A percentile compares a stretch with the other conserved stretches of the same genome.
These are phyloP conservation scores for Barnettozyma californica DNA, from an alignment of 805 yeast genomes.

Conservation along the genomic window DNA sequence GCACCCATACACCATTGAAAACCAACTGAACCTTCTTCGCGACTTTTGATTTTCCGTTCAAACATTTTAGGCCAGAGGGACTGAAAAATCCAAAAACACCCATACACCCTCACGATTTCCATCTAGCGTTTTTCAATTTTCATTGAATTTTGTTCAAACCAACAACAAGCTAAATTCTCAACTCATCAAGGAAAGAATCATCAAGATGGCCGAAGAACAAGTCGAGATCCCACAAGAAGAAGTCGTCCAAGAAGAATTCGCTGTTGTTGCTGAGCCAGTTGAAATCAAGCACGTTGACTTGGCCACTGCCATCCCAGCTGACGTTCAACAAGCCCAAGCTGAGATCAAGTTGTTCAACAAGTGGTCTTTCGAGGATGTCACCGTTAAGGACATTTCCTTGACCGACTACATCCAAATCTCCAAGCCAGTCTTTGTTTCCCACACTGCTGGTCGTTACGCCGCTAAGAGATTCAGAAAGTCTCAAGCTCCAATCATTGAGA, in stretches of 20 bases:
- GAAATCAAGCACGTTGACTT: slow-evolving; percentile 75
- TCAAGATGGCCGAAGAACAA: slow-evolving; percentile 77
- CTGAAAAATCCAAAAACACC: neutral
- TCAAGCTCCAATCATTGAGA: slow-evolving; percentile 98
- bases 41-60: neutral
- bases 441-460: slow-evolving; percentile 99
- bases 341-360: slow-evolving; percentile 98
- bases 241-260: slow-evolving; percentile 51
- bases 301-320: slow-evolving; percentile 96
- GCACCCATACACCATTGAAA: neutral
- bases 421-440: slow-evolving; percentile 95
- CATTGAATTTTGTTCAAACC: slow-evolving; percentile 2
- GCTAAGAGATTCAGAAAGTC: slow-evolving; percentile 99
- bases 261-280: slow-evolving; percentile 78
- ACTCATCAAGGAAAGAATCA: slow-evolving; percentile 12
- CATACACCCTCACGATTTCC: neutral
- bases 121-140: slow-evolving; percentile 5
- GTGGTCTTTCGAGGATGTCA: slow-evolving; percentile 98
- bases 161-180: neutral
- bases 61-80: neutral
- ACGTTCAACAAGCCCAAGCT: slow-evolving; percentile 90
- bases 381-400: slow-evolving; percentile 95
- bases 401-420: slow-evolving; percentile 98
- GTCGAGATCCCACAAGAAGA: slow-evolving; percentile 42
- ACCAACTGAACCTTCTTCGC: neutral